Conservation (phyloP, 345 rosid species). For the Heritiera littoralis region DNA sequence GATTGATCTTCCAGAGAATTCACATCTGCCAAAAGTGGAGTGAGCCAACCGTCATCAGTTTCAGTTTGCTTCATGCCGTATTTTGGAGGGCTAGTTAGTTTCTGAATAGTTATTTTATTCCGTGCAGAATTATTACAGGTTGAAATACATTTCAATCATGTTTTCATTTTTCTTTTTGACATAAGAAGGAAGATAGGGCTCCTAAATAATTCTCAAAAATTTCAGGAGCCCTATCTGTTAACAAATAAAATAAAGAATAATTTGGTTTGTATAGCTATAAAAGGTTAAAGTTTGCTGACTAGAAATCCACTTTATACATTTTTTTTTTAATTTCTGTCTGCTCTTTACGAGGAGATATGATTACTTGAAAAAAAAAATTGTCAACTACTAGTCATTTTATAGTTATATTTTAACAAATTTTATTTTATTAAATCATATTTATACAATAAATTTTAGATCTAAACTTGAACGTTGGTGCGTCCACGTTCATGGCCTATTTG, state of each 20-base stretch:
- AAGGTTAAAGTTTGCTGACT: constrained; percentile 4
- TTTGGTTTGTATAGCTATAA: not conserved
- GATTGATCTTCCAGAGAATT: constrained; percentile 7
- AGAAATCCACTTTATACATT: not conserved
- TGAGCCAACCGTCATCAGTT: not conserved
- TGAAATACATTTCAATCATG: not conserved
- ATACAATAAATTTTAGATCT: too few relatives aligned
- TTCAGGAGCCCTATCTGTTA: too few relatives aligned
- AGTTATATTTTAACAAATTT: too few relatives aligned
- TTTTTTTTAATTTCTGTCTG: too few relatives aligned
- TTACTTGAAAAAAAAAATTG: too few relatives aligned
- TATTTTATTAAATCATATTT: too few relatives aligned
- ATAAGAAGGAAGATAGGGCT: not conserved
- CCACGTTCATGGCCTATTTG: too few relatives aligned
- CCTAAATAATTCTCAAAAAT: not conserved
- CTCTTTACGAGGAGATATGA: too few relatives aligned
- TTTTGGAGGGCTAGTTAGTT: not conserved
- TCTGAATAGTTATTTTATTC: not conserved
- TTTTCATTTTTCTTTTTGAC: not conserved
- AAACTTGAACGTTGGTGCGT: too few relatives aligned
- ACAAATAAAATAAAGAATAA: not conserved
- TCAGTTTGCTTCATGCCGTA: not conserved
- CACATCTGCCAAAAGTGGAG: constrained; percentile 1
- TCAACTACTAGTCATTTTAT: too few relatives aligned
- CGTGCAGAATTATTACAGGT: not conserved